Conservation (phyloP, 257 asterid genomes). For the Solanum sitiens region DNA sequence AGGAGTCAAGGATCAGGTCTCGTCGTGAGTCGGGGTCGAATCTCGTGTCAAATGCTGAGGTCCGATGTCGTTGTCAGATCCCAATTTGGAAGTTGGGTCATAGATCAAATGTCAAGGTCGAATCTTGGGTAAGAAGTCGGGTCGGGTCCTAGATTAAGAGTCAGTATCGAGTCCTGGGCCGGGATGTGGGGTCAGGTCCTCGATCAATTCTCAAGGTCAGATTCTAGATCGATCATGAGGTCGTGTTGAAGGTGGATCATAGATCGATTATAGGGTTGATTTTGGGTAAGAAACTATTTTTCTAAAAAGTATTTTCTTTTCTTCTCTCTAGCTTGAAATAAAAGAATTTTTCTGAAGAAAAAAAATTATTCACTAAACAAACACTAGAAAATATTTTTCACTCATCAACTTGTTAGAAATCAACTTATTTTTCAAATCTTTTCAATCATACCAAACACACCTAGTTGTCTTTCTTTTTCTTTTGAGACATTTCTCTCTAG, state of each 20-base stretch:
- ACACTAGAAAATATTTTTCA: neutral
- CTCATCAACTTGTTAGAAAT: neutral
- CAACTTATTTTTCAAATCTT: neutral
- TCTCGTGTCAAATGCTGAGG: neutral
- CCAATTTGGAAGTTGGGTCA: neutral
- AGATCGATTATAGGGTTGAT: neutral
- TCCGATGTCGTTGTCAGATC: neutral
- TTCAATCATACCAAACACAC: too few relatives aligned
- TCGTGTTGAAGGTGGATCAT: neutral
- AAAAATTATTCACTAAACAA: neutral
- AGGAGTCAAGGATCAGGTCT: neutral
- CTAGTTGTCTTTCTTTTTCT: neutral
- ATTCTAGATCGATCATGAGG: neutral
- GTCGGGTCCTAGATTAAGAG: neutral
- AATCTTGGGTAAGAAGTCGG: neutral
- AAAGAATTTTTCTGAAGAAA: neutral
- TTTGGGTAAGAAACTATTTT: neutral
- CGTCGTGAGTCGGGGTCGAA: neutral
- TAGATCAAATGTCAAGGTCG: neutral
- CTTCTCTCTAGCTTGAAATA: neutral
- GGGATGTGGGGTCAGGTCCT: neutral
- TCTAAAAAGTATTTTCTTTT: neutral
- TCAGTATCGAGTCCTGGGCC: neutral
- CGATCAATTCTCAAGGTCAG: too few relatives aligned
- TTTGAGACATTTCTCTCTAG: neutral